phyloP scores from a whole-genome alignment of 1,284 basidiomycete species.

The Anthracocystis setariae region DNA sequence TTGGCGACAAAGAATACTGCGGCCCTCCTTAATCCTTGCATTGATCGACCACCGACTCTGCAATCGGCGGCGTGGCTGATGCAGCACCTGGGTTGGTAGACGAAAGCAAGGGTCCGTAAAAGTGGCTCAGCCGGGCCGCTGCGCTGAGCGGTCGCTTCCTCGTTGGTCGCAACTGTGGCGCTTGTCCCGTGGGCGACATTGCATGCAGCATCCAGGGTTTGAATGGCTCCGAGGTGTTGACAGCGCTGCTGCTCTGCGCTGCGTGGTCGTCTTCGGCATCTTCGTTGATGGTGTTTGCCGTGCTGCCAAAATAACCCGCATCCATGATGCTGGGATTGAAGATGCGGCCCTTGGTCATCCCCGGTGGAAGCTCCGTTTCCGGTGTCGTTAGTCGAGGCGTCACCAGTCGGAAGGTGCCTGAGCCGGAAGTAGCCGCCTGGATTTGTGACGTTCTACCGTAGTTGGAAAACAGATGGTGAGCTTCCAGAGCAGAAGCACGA shows the following conservation, averaged over 20 bases:
- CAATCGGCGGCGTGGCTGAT: neutral
- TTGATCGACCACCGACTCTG: neutral
- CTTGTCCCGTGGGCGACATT: constrained; percentile 23
- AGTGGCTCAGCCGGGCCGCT: constrained; percentile 46
- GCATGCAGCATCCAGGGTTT: constrained; percentile 48
- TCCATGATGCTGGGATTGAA: constrained; percentile 33
- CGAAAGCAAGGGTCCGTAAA: constrained; percentile 48
- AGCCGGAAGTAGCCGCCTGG: constrained; percentile 59
- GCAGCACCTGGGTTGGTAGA: constrained; percentile 1
- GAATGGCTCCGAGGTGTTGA: constrained; percentile 33
- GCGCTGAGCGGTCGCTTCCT: constrained; percentile 50
- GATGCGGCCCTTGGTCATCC: constrained; percentile 14
- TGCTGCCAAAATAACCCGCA: constrained; percentile 49
- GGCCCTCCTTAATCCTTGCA: too few relatives aligned
- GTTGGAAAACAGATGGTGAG: constrained; percentile 39
- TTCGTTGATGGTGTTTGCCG: constrained; percentile 21
- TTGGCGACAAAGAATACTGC: too few relatives aligned
- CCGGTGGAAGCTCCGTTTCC: constrained; percentile 40
- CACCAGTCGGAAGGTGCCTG: constrained; percentile 56
- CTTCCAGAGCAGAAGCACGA: constrained; percentile 40
- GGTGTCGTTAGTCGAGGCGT: constrained; percentile 58
- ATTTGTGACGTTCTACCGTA: constrained; percentile 42
- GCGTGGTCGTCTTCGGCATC: constrained; percentile 15
- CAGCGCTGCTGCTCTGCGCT: neutral
- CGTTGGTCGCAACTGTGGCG: constrained; percentile 25